A percentile compares a stretch with the other conserved stretches of the same genome.
Evolutionary conservation across 176 grass and related monocot species (phyloP).

Genomic region (Oryza glaberrima): DNA sequence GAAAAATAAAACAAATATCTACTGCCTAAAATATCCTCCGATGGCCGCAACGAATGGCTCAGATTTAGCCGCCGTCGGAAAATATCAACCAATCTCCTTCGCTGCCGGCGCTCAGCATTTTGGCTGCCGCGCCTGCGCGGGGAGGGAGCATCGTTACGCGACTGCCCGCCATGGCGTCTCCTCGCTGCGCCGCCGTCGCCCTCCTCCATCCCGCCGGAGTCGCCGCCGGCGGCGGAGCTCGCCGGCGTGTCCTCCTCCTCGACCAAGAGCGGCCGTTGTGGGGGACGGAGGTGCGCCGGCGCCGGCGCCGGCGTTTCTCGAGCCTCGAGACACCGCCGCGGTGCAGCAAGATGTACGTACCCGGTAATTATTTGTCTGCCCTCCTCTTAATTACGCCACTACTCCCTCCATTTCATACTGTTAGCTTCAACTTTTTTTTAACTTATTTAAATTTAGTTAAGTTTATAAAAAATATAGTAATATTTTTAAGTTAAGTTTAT

Average conservation of each 20-base stretch:
- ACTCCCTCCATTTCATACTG: not conserved
- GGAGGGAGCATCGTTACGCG: not conserved
- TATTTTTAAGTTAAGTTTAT: too few relatives aligned
- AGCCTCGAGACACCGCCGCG: constrained; percentile 20
- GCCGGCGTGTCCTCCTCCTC: not conserved
- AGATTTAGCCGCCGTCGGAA: not conserved
- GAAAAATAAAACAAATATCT: not conserved
- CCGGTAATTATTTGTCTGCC: constrained; percentile 45
- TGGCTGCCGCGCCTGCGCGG: not conserved
- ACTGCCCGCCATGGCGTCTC: constrained; percentile 2
- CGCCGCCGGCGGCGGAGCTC: not conserved
- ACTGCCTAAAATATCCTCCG: not conserved
- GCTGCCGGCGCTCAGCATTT: not conserved
- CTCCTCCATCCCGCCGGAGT: not conserved
- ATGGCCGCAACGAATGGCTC: not conserved
- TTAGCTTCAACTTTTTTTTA: too few relatives aligned
- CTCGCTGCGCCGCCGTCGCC: not conserved
- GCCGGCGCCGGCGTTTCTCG: not conserved
- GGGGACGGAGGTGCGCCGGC: not conserved
- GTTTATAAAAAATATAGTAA: too few relatives aligned
- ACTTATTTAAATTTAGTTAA: too few relatives aligned
- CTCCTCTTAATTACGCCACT: not conserved
- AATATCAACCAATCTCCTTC: not conserved
- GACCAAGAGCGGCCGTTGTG: not conserved
- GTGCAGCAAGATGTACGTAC: constrained; percentile 79